A percentile compares a stretch with the other conserved stretches of the same genome.
Conservation (phyloP, 2,329 filamentous ascomycete species). For the Talaromyces sp. region DNA sequence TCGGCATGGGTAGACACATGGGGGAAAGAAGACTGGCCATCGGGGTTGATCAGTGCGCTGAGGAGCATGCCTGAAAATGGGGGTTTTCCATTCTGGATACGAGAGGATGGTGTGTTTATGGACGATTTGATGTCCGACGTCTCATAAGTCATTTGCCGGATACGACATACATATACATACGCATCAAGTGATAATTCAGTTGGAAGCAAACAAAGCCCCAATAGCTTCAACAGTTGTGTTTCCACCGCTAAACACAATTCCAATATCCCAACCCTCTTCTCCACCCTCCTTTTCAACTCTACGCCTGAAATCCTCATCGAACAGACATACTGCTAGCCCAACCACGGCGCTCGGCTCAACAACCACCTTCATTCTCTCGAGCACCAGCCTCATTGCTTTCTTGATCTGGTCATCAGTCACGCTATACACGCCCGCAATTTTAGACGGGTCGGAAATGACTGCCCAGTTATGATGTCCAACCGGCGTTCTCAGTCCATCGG, state of each 20-base stretch:
- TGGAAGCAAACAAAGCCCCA: conserved; percentile 44
- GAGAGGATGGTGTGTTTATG: conserved; percentile 19
- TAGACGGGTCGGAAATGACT: conserved; percentile 65
- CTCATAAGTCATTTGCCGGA: neutral
- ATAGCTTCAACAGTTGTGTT: conserved; percentile 61
- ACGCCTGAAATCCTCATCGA: conserved; percentile 73
- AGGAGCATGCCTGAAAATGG: conserved; percentile 21
- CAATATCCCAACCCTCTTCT: conserved; percentile 66
- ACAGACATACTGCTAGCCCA: conserved; percentile 75
- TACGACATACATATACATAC: neutral
- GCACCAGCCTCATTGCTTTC: conserved; percentile 66
- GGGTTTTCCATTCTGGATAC: conserved; percentile 25
- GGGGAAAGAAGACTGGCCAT: conserved; percentile 31
- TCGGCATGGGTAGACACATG: conserved; percentile 33
- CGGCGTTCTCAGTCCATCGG: conserved; percentile 81
- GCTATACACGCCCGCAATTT: conserved; percentile 65
- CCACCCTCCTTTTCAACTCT: conserved; percentile 62
- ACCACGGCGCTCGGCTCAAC: conserved; percentile 86
- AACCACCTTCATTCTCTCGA: conserved; percentile 85
- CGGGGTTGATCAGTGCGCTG: conserved; percentile 22
- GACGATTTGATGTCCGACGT: conserved; percentile 11
- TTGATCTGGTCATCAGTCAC: conserved; percentile 80
- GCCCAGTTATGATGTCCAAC: conserved; percentile 71
- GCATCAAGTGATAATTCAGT: neutral
- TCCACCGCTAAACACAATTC: conserved; percentile 57